Percentiles rank a stretch among this genome's conserved stretches.
Conservation (phyloP, 257 asterid species). For the Gentiana dahurica region DNA sequence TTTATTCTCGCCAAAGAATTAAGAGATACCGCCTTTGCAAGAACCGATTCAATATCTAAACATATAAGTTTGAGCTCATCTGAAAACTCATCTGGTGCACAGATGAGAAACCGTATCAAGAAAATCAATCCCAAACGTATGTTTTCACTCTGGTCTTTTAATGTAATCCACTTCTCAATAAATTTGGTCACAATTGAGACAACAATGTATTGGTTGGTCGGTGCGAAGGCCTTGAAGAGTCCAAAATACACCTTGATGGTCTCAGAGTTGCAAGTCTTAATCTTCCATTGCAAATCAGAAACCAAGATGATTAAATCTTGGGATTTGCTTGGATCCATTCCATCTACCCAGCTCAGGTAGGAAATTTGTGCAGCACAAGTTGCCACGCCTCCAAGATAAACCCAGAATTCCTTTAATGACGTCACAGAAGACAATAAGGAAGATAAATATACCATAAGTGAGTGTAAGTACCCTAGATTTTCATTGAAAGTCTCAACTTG, state of each 20-base stretch:
- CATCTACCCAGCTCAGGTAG: conserved; percentile 1
- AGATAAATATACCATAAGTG: too few species aligned
- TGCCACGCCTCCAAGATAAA: neutral
- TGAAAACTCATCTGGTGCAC: neutral
- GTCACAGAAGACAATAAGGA: too few species aligned
- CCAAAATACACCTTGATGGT: neutral
- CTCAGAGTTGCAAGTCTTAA: neutral
- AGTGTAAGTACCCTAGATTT: too few species aligned
- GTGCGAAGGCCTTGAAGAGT: neutral
- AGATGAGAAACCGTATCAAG: neutral
- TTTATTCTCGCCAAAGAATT: neutral
- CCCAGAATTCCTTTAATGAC: too few species aligned
- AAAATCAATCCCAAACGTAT: neutral
- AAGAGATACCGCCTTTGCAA: neutral
- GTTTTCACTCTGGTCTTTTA: neutral
- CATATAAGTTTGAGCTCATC: neutral
- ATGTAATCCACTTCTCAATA: neutral
- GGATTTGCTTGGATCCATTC: neutral
- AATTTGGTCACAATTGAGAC: neutral
- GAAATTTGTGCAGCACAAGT: neutral
- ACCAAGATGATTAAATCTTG: neutral
- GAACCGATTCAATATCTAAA: neutral
- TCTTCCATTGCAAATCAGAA: neutral
- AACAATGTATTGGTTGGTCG: too few species aligned
- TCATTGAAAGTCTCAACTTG: too few species aligned